Evolutionary conservation across 805 yeast genomes (phyloP).

Genomic region (Jamesozyma rosinii): DNA sequence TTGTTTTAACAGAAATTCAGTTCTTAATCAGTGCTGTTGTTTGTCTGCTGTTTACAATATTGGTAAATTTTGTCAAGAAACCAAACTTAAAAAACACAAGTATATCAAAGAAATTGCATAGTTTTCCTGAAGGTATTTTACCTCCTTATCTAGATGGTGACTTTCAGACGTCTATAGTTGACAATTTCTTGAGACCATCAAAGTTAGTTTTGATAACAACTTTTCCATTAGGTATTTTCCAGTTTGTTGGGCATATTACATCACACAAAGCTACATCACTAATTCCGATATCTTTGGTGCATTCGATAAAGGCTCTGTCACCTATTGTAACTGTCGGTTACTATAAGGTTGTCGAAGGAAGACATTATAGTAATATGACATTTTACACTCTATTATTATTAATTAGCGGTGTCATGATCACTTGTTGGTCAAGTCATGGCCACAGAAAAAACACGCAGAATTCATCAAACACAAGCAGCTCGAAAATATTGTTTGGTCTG

Average conservation of each 20-base stretch:
- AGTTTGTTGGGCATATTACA: constrained; percentile 83
- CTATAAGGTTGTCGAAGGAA: constrained; percentile 53
- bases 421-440: constrained; percentile 44
- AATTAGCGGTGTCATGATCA: constrained; percentile 74
- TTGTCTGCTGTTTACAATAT: constrained; percentile 39
- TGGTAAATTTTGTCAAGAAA: constrained; percentile 38
- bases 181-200: constrained; percentile 47
- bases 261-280: constrained; percentile 86
- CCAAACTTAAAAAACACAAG: constrained; percentile 22
- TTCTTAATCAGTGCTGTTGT: constrained; percentile 61
- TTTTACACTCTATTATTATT: constrained; percentile 74
- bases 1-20: constrained; percentile 84
- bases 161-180: constrained; percentile 23
- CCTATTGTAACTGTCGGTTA: constrained; percentile 83
- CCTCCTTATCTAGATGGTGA: constrained; percentile 28
- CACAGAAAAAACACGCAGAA: constrained; percentile 7
- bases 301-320: constrained; percentile 84
- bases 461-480: constrained; percentile 1
- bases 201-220: constrained; percentile 50
- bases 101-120: constrained; percentile 11
- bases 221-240: constrained; percentile 91
- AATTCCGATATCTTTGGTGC: constrained; percentile 91
- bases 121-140: constrained; percentile 30
- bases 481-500: constrained; percentile 27
- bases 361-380: constrained; percentile 51